Conservation (phyloP, 2,329 filamentous ascomycete genomes). For the Phaeophleospora eucalypticola region DNA sequence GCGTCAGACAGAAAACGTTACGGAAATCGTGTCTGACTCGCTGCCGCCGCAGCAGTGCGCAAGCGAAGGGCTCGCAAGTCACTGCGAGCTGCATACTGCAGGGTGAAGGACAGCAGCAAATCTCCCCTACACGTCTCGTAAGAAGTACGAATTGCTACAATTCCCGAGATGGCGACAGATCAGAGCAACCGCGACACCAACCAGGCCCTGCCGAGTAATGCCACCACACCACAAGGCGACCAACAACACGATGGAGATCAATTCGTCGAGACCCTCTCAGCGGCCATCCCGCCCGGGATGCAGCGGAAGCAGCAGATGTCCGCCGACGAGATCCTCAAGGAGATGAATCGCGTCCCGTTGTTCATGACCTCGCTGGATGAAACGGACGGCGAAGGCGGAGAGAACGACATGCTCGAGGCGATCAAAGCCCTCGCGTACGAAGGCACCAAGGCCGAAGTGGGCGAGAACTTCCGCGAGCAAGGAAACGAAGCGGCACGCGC, state of each 20-base stretch:
- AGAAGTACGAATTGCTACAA: too few relatives aligned
- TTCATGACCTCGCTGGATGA: slow-evolving; percentile 91
- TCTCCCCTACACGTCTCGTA: too few relatives aligned
- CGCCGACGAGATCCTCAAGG: slow-evolving; percentile 57
- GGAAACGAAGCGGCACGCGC: slow-evolving; percentile 83
- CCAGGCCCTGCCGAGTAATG: slow-evolving; percentile 4
- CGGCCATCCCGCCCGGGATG: slow-evolving; percentile 56
- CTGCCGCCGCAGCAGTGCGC: too few relatives aligned
- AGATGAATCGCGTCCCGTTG: slow-evolving; percentile 70
- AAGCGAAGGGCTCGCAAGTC: too few relatives aligned
- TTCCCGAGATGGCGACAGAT: background rate
- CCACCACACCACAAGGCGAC: slow-evolving; percentile 5
- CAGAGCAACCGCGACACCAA: slow-evolving; percentile 1
- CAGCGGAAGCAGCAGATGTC: slow-evolving; percentile 54
- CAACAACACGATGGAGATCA: slow-evolving; percentile 12
- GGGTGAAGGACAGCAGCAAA: too few relatives aligned
- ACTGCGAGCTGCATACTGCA: too few relatives aligned
- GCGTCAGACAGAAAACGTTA: too few relatives aligned
- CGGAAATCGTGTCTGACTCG: too few relatives aligned
- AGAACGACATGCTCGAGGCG: slow-evolving; percentile 80
- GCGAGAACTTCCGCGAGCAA: slow-evolving; percentile 78
- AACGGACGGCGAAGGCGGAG: slow-evolving; percentile 53
- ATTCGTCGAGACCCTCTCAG: slow-evolving; percentile 24
- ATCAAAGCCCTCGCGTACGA: slow-evolving; percentile 89
- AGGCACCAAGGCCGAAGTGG: slow-evolving; percentile 80